Evolutionary conservation across 129 eudicot genomes (phyloP).

Genomic region (Lactuca sativa): DNA sequence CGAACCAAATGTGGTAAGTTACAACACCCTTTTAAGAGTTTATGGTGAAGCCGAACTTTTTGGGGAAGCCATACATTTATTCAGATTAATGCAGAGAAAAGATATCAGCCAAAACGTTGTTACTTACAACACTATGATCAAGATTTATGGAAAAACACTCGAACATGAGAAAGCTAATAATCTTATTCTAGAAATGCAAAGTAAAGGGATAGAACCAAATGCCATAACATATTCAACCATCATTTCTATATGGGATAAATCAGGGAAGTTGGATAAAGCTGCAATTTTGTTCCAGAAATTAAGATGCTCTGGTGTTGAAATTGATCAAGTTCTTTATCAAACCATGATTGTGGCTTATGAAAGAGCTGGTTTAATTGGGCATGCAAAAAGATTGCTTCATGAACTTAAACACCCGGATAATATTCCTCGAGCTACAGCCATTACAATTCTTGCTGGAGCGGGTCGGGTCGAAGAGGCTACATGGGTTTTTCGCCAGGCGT

Average conservation of each 20-base stretch:
- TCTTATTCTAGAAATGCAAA: constrained; percentile 83
- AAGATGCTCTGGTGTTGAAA: constrained; percentile 73
- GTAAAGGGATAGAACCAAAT: constrained; percentile 83
- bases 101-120: constrained; percentile 75
- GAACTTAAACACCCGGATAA: constrained; percentile 80
- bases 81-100: constrained; percentile 94
- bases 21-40: constrained; percentile 84
- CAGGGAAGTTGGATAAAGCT: constrained; percentile 71
- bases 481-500: constrained; percentile 94
- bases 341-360: constrained; percentile 93
- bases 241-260: constrained; percentile 86
- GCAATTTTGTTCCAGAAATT: constrained; percentile 87
- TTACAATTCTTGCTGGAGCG: constrained; percentile 75
- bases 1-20: constrained; percentile 90
- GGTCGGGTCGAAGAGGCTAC: constrained; percentile 96
- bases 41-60: constrained; percentile 96
- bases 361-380: constrained; percentile 81
- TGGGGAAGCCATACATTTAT: constrained; percentile 94
- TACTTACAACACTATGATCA: constrained; percentile 88
- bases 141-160: constrained; percentile 75
- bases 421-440: constrained; percentile 82
- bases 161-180: constrained; percentile 90
- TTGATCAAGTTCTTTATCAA: constrained; percentile 89
- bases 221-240: constrained; percentile 87
- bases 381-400: constrained; percentile 83